Percentiles rank a stretch among this genome's conserved stretches.
phyloP scores from a whole-genome alignment of 2,329 filamentous ascomycete species.

The Fusarium continuum region DNA sequence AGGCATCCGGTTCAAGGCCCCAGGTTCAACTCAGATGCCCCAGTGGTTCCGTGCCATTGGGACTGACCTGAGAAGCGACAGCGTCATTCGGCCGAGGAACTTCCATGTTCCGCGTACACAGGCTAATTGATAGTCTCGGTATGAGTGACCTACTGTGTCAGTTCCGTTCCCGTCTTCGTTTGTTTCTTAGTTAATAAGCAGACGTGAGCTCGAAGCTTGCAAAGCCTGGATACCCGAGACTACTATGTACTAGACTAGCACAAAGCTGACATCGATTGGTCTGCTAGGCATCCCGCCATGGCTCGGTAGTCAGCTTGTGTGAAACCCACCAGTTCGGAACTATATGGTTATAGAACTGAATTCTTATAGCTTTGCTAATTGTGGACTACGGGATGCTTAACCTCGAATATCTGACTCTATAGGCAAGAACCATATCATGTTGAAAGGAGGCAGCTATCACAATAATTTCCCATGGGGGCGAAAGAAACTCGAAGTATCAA shows the following conservation, averaged over 20 bases:
- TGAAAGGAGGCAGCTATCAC: constrained; percentile 12
- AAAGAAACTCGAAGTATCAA: constrained; percentile 16
- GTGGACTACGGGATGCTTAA: neutral
- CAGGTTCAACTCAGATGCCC: constrained; percentile 14
- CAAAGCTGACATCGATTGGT: neutral
- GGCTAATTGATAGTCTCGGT: neutral
- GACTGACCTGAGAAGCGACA: constrained; percentile 24
- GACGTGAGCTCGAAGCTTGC: neutral
- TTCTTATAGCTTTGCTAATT: constrained; percentile 14
- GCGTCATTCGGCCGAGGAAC: constrained; percentile 22
- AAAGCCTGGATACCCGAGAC: neutral
- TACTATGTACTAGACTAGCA: constrained; percentile 1
- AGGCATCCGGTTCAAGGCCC: neutral
- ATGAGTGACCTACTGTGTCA: constrained; percentile 1
- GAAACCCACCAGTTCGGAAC: constrained; percentile 13
- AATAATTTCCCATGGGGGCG: neutral
- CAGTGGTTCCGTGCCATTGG: constrained; percentile 33
- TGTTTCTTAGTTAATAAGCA: neutral
- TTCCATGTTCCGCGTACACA: constrained; percentile 11
- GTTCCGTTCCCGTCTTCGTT: constrained; percentile 2
- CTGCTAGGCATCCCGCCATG: neutral
- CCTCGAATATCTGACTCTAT: neutral
- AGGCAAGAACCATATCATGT: constrained; percentile 10
- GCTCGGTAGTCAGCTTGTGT: constrained; percentile 10
- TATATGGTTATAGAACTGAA: constrained; percentile 1